Evolutionary conservation across 2,329 filamentous ascomycete genomes (phyloP), one percentile per base, ranked within the genome.

Genomic region (Leptographium lundbergii): DNA sequence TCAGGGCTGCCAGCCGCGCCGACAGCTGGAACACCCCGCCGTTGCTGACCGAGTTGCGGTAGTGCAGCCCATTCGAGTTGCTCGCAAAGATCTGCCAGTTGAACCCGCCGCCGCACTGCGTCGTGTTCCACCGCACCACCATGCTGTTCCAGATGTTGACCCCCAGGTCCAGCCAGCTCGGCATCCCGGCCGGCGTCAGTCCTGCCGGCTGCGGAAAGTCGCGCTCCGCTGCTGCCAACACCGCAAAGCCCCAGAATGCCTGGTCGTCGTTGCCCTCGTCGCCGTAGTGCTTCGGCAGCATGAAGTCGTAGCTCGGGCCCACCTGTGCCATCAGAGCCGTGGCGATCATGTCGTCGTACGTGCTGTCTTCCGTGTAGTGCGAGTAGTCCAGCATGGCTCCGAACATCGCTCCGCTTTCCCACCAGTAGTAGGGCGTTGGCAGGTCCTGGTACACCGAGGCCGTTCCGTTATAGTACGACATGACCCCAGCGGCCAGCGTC

Each of bases 31-130:
- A 91, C 68, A 94, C 83, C n/a, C 84, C 85, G 50, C 88, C 89
- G 69, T 94, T 94, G 62, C 85, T 85, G 65, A 91, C 82, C 19
- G 84, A 80, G 73, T 92, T 92, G 72, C 91, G 94, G 79, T 95
- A 94, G 67, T 83, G 79, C 69, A 91, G 85, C 17, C 89, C 90
- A 62, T 84, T 84, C 54, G 75, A 74, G 68, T 95, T 92, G 65
- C 80, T 81, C 1, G 79, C 73, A 69, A 86, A 91, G 64, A 95
- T 90, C 74, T 95, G 89, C 88, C 88, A 92, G 59, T 82, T 77
- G 54, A 94, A 73, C 5, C 89, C 90, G 61, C 89, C 89, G 29
- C 76, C 77, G 66, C 89, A 95, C 47, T 74, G 71, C 0, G 75
- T 73, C 0, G 73, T 77, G 68, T 91, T 84, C 89, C 89, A 94